These are phyloP conservation scores for Venturia aucupariae DNA, from an alignment of 2,329 filamentous ascomycete species.

Conservation along the genomic window DNA sequence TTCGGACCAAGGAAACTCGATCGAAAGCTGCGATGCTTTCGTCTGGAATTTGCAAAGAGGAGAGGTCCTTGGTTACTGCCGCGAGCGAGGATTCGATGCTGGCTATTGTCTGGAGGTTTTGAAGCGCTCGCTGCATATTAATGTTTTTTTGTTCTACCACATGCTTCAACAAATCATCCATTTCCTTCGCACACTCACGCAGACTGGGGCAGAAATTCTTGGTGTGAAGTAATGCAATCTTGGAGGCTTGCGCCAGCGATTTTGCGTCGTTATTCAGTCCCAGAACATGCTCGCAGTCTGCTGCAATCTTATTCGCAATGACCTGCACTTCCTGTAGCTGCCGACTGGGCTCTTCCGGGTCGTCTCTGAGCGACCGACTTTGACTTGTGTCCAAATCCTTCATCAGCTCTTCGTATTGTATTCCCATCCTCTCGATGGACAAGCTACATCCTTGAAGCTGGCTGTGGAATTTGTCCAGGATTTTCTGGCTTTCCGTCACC, in stretches of 20 bases:
- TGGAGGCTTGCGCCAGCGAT: constrained; percentile 51
- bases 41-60: constrained; percentile 59
- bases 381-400: constrained; percentile 36
- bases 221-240: constrained; percentile 55
- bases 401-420: constrained; percentile 36
- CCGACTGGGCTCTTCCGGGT: constrained; percentile 54
- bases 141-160: constrained; percentile 55
- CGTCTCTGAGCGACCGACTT: constrained; percentile 45
- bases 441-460: constrained; percentile 34
- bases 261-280: constrained; percentile 59
- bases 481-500: constrained; percentile 54
- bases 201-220: constrained; percentile 54
- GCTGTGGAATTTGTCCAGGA: constrained; percentile 56
- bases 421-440: constrained; percentile 32
- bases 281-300: constrained; percentile 72
- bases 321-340: constrained; percentile 79
- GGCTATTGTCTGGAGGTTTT: constrained; percentile 75
- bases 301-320: constrained; percentile 75
- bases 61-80: constrained; percentile 62
- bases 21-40: constrained; percentile 76
- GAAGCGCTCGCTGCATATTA: constrained; percentile 55
- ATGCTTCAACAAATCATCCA: constrained; percentile 44
- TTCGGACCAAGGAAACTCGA: constrained; percentile 66
- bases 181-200: constrained; percentile 46
- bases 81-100: constrained; percentile 68